Percentiles rank a stretch among this genome's conserved stretches.
Conservation (phyloP, 805 yeast species). For the Maudiozyma serrabonitensis region DNA sequence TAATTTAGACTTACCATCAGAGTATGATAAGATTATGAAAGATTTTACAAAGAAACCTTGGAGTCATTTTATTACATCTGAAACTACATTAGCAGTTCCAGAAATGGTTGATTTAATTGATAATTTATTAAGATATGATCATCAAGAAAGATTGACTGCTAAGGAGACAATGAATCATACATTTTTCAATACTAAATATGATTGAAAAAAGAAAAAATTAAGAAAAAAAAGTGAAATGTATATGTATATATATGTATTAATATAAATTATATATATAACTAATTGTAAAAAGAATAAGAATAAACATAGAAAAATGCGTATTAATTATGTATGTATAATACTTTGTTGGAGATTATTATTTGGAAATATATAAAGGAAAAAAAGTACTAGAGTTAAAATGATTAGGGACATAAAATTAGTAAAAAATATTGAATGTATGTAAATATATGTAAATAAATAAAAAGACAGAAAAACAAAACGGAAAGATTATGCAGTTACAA, state of each 20-base stretch:
- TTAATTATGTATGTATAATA: no score
- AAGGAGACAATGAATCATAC: conserved; percentile 76
- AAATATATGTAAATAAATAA: no score
- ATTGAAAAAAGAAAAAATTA: background rate
- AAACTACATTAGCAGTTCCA: conserved; percentile 40
- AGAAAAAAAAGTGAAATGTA: background rate
- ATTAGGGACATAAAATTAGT: background rate
- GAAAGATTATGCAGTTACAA: no score
- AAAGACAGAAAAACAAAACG: no score
- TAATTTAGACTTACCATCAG: conserved; percentile 58
- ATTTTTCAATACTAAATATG: conserved; percentile 39
- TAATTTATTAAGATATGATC: conserved; percentile 69
- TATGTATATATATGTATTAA: background rate
- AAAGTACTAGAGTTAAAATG: background rate
- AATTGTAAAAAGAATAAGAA: background rate
- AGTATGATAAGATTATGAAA: conserved; percentile 67
- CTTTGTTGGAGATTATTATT: no score
- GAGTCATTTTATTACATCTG: conserved; percentile 44
- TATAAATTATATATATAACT: background rate
- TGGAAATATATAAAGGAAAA: background rate
- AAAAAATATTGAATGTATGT: no score
- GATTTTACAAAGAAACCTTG: conserved; percentile 59
- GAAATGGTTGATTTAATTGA: conserved; percentile 64
- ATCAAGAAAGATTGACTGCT: conserved; percentile 80
- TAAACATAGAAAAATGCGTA: no score